Percentiles rank a stretch among this genome's conserved stretches.
These are phyloP conservation scores for Wickerhamiella parazyma DNA, from an alignment of 805 yeast genomes.

Conservation along the genomic window DNA sequence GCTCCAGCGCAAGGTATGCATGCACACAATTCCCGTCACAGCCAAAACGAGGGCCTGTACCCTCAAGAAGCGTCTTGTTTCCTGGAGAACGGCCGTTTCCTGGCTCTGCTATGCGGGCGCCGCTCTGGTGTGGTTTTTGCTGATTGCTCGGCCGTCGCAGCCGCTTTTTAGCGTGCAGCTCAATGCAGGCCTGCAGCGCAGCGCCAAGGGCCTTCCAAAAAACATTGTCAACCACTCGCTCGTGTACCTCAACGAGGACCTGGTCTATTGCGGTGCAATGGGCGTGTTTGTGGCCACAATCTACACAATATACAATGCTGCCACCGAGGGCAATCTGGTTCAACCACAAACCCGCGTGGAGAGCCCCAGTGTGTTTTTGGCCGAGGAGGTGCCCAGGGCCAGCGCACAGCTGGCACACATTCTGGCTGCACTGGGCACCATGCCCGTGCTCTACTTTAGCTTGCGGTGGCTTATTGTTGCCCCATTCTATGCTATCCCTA, in stretches of 20 bases:
- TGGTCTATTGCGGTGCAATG: neutral
- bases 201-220: conserved; percentile 2
- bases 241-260: conserved; percentile 5
- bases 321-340: neutral
- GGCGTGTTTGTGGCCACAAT: neutral
- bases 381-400: neutral
- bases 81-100: neutral
- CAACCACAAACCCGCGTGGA: neutral
- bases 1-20: neutral
- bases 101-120: neutral
- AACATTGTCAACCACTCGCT: neutral
- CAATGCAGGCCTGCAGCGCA: neutral
- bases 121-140: neutral
- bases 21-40: neutral
- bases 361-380: neutral
- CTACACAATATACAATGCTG: neutral
- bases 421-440: neutral
- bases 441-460: conserved; percentile 8
- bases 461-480: neutral
- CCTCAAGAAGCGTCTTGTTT: neutral
- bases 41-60: conserved; percentile 3
- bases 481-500: neutral
- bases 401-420: no score
- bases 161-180: conserved; percentile 1
- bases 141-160: neutral